phyloP scores from a whole-genome alignment of 1,284 basidiomycete species.

The Grifola frondosa region DNA sequence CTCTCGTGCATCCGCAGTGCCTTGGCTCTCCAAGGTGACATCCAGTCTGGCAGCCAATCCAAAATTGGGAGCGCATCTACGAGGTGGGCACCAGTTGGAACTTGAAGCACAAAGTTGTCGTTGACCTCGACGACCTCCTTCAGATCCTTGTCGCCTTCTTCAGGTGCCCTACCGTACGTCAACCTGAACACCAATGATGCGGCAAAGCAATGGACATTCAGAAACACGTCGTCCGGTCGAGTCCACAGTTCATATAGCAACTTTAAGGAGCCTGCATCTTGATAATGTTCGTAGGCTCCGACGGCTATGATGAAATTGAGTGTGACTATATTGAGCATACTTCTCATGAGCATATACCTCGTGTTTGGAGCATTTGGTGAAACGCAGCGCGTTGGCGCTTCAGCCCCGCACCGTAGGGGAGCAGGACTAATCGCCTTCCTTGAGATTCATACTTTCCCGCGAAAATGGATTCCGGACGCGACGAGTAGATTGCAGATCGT shows the following conservation, averaged over 20 bases:
- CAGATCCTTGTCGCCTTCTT: constrained; percentile 26
- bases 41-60: constrained; percentile 26
- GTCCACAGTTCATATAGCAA: constrained; percentile 9
- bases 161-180: constrained; percentile 23
- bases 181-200: constrained; percentile 27
- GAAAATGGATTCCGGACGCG: neutral
- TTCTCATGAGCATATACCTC: neutral
- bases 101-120: constrained; percentile 22
- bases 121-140: constrained; percentile 19
- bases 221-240: constrained; percentile 1
- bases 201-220: constrained; percentile 20
- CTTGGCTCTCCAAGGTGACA: constrained; percentile 27
- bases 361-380: constrained; percentile 2
- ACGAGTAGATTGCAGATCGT: too few species aligned
- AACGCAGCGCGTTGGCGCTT: constrained; percentile 2
- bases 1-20: constrained; percentile 22
- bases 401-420: neutral
- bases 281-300: constrained; percentile 15
- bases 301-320: constrained; percentile 8
- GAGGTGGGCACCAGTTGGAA: constrained; percentile 27
- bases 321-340: neutral
- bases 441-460: constrained; percentile 2
- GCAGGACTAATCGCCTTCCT: neutral
- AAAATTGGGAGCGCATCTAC: constrained; percentile 31
- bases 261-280: constrained; percentile 12